Base-by-base conservation (phyloP, 1,139 yeast species). In the Taiozyma sp. region DNA sequence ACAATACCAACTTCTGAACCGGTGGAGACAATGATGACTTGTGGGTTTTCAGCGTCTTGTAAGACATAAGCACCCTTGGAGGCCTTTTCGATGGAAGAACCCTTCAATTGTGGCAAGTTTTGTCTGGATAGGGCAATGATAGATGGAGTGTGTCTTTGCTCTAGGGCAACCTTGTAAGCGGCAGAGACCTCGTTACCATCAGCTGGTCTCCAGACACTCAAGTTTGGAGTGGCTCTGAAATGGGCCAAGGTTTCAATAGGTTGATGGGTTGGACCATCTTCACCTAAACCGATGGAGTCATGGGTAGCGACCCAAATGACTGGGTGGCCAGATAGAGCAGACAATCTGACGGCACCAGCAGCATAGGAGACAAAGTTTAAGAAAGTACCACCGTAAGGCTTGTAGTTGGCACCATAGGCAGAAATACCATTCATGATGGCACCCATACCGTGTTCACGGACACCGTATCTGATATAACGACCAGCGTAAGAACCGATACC, bases 201-300 rank as follows among this genome's bases (percentile, higher is more conserved):
- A 69, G 99, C 99, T 65, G 99, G 99, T 83, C 99, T 90, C 98
- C 98, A 93, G 57, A 93, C 98, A 71, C 86, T 82, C 65, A 84
- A 68, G 81, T 95, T 95, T 77, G 99, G 99, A 66, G 82, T 71
- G 62, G 99, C 97, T 81, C 99, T 90, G 76, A 95, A 84, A 75
- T 93, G 99, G 57, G 98, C 96, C 71, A 93, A 78, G 57, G 99
- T 93, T 82, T 93, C 99, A 66, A 93, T 90, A 74, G 99, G 99
- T 80, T 93, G 99, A 76, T 93, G 99, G 70, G 99, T 93, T 73
- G 99, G 99, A 70, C 99, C 99, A 71, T 93, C 99, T 80, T 93
- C 99, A 78, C 99, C 99, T 64, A 93, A 82, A 76, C 99, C 99
- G 69, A 93, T 93, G 52, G 99, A 93, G 76, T 93, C 99, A 76